Base-by-base conservation (phyloP, 1,284 basidiomycete species). In the Microbotryum saponariae region DNA sequence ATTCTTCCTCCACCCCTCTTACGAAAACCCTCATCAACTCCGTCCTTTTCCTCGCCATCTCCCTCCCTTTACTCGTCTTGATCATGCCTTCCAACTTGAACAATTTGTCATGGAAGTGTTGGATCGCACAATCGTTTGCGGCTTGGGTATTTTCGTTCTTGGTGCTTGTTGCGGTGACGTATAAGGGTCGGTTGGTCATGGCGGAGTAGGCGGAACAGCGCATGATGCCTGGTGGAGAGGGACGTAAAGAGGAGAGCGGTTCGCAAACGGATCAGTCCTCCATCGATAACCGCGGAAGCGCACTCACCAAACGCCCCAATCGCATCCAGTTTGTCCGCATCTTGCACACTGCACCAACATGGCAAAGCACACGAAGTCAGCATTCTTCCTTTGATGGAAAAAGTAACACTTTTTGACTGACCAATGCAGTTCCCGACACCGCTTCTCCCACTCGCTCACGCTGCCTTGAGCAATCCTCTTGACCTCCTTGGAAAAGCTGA, bases 271-370 rank as follows among this genome's bases (percentile, higher is more conserved):
- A 10, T 8, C 6, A 31, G 29, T 31, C 9, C 7, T 31, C 29
- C 29, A 31, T 31, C 29, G 9, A 31, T 7, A 31, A 31, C 1
- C 29, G 29, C 29, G 29, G 29, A 31, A 31, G 29, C 29, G 29
- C 29, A 73, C 80, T 49, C 65, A 89, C 90, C 91, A 64, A 94
- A 87, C 6, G 87, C 88, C 2, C 92, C 92, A 53, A 97, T 91
- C 1, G 90, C 89, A 74, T 97, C 92, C 18, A 97, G 76, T 50
- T 91, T 80, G 73, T 96, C 92, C 0, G 91, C 91, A 74, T 97
- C 92, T 74, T 93, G 91, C 0, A 94, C 90, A 64, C 68, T 69
- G 56, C 29, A 27, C 5, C 9, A 4, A 37, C n/a, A 27, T 25
- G 20, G 50, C 16, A 33, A 5, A 23, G 21, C 9, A 27, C 9